phyloP scores from a whole-genome alignment of 768 basidiomycete genomes.

The Xerocomellus amylosporus region DNA sequence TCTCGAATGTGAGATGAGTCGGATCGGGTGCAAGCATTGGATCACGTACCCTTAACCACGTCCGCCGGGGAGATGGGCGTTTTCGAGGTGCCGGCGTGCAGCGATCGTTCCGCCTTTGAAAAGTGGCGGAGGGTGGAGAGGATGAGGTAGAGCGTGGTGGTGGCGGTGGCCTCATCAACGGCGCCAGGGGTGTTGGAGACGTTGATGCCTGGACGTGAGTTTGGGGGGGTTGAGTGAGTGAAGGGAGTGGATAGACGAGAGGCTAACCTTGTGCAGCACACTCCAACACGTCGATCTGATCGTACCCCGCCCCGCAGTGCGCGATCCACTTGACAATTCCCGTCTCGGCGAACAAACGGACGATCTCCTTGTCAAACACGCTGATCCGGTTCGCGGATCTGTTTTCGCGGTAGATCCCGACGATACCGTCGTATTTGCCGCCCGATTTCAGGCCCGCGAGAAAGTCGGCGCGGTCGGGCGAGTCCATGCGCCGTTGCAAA shows the following conservation, averaged over 20 bases:
- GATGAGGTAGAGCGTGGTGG: constrained; percentile 79
- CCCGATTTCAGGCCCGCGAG: constrained; percentile 57
- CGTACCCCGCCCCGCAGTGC: constrained; percentile 92
- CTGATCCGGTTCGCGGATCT: constrained; percentile 63
- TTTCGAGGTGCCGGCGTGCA: constrained; percentile 61
- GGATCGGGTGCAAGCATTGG: too few species aligned
- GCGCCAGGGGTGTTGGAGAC: constrained; percentile 89
- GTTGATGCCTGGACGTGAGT: constrained; percentile 40
- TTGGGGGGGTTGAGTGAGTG: background rate
- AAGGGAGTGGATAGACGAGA: background rate
- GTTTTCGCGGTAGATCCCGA: constrained; percentile 81
- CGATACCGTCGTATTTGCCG: constrained; percentile 69
- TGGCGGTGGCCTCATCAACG: constrained; percentile 89
- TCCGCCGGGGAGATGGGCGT: constrained; percentile 42
- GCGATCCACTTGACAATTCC: constrained; percentile 78
- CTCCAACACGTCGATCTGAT: constrained; percentile 76
- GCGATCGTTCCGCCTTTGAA: constrained; percentile 54
- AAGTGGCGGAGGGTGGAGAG: constrained; percentile 76
- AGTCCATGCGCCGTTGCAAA: constrained; percentile 47
- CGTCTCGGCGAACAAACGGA: constrained; percentile 55
- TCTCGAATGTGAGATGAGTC: too few species aligned
- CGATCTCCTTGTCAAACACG: constrained; percentile 75
- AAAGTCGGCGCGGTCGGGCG: constrained; percentile 65
- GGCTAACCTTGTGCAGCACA: constrained; percentile 63
- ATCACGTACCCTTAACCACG: too few species aligned